Base-by-base conservation (phyloP, 768 basidiomycete genomes). In the Suillus fuscotomentosus region DNA sequence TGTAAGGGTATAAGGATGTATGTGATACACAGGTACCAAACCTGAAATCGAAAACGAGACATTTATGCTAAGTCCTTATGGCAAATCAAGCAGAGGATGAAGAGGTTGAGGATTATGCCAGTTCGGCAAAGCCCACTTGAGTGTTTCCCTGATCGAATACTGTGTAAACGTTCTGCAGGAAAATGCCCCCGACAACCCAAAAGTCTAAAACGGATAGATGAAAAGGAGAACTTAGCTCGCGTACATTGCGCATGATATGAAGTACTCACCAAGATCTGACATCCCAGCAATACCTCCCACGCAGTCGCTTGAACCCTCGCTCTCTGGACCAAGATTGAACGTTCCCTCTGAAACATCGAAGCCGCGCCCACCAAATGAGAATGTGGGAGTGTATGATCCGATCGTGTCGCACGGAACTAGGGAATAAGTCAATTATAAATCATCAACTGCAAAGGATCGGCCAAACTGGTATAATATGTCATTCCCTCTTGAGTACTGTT, bases 291-390 rank as follows among this genome's bases (percentile, higher is more conserved):
- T 70, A 36, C 75, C 78, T 36, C 75, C 79, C 9, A 81, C 60
- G 59, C 81, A 82, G 41, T 78, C 63, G 3, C 68, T 69, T 20
- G 75, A 75, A 54, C 75, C 76, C 2, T 38, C 15, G 5, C 67
- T 70, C 57, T 73, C 69, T 1, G 66, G 69, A 6, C 84, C 86
- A 13, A 84, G 71, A 72, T 82, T 84, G 74, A 83, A 79, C 10
- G 70, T 72, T 4, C 68, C 71, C 20, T 76, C 34, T 10, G 74
- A 70, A 66, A 84, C 73, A n/a, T 63, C 54, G 71, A 82, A 84
- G 10, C 63, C 60, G 31, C 73, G 73, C 22, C 78, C 78, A 64
- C 77, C 79, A 68, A 82, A 81, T 0, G 75, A 73, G 62, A 85
- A 66, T 6, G 73, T 72, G 14, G 66, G 82, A 60, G 61, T 65